Base-by-base conservation (phyloP, 2,329 filamentous ascomycete genomes). In the Fusarium sp. region DNA sequence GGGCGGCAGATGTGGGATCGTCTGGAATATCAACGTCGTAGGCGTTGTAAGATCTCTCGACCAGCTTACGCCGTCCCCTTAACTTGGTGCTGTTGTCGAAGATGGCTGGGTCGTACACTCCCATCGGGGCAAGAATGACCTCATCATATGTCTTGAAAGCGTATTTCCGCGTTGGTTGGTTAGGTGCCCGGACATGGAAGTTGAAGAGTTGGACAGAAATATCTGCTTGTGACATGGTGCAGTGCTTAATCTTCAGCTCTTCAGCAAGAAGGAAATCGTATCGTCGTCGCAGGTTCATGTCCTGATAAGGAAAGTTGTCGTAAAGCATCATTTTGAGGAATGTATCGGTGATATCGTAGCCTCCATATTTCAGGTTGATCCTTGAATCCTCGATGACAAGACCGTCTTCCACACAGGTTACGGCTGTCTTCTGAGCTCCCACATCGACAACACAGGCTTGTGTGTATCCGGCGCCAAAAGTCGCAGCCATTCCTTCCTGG, bases 311-410 rank as follows among this genome's bases (percentile, higher is more conserved):
- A 76, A 99, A 98, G 77, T 96, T 93, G 80, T 98, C 95, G 81
- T 93, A 94, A 5, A 99, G 89, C 92, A 98, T 94, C 95, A 98
- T 98, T 83, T 96, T 97, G 80, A 97, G 88, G 77, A 99, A 98
- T 0, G 94, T 93, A 76, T 97, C 94, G 0, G 96, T 98, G 41
- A 98, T 93, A 81, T 99, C 96, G 76, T 89, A 91, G 2, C 96
- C 96, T 55, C 96, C 96, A 77, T 92, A 97, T 81, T 99, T 98
- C 72, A 99, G 84, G 80, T 98, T 98, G 79, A 99, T 90, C 20
- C 96, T 90, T 20, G 96, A 99, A 79, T 98, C 95, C 72, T 98
- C 96, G 31, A 97, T 89, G 78, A 94, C 94, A 82, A 99, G 92
- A 4, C 96, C 96, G 80, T 99, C 96, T 77, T 99, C 96, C 15